Base-by-base conservation (phyloP, 257 asterid genomes). In the Thymus mandschuricus region DNA sequence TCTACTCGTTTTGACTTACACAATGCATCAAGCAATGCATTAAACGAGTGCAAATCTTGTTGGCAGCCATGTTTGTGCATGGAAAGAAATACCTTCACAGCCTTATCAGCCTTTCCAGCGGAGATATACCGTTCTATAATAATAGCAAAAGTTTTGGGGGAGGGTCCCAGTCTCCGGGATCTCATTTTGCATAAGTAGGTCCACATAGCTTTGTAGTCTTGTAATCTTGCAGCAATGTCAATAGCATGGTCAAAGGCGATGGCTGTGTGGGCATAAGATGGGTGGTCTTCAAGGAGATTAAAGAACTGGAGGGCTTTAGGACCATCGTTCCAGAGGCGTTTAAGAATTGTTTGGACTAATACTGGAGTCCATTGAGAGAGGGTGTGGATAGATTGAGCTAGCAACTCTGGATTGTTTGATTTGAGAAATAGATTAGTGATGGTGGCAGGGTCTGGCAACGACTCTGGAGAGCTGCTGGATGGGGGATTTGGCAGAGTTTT, bases 261-360 rank as follows among this genome's bases (percentile, higher is more conserved):
- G 11, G 94, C 70, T 13, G 96, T 81, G 85, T 89, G 99, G 34
- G 81, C 6, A 73, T 89, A 86, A 10, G 86, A 71, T 44, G 81
- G 86, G 80, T 89, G 98, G 66, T 59, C 41, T 65, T 85, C 88
- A 34, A 95, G 91, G 79, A 74, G 64, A 81, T 80, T 60, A 90
- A 91, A 89, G 77, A 89, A 86, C n/a, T 86, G 89, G 78, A 95
- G 88, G 70, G 98, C 99, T 82, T 88, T 95, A 2, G 98, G 99
- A 69, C 95, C 97, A 60, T 95, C 96, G 81, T 95, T 91, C 99
- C 98, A 95, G 7, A 95, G 87, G 76, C 92, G 87, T 72, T 91
- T 94, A 81, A 94, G 90, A 66, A 89, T 73, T n/a, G 84, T 41
- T 57, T 84, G 79, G 68, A 92, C 97, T 52, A 87, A 79, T 54